Base-by-base conservation (phyloP, 208 protist species). In the Kentomonas sorsogonicus region DNA sequence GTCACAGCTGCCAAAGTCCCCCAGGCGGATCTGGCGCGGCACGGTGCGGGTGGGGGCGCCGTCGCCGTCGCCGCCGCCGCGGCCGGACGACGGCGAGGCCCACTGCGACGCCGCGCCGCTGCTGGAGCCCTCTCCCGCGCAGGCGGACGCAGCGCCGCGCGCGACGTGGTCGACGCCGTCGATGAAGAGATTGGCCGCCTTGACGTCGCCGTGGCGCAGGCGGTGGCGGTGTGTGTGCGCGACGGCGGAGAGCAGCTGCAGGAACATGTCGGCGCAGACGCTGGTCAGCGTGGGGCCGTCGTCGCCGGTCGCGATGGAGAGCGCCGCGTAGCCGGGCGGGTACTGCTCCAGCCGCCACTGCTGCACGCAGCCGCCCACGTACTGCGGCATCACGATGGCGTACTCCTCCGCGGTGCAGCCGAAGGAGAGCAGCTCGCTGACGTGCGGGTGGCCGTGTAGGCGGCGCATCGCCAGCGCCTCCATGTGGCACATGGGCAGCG, bases 1-100 rank as follows among this genome's bases (percentile, higher is more conserved):
- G 47, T 93, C 86, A 56, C 82, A 86, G 27, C 75, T 77, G 46
- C 86, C 86, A 62, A 93, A 89, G 70, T 93, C 86, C 53, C 79
- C 77, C 6, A 93, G 41, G 11, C 81, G 69, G 40, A 93, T 65
- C 22, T 60, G 54, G 36, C 48, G 45, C 13, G 83, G 82, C 54
- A 89, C 36, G 22, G 48, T 50, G 3, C 66, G 34, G 6, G 15
- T 38, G 31, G 18, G 27, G 3, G 38, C 9, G 7, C 15, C 46
- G 30, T 52, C 46, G 13, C 13, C 26, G 1, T 56, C 38, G 6
- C 44, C 18, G 6, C 20, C 16, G 3, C 4, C 2, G 15, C 13
- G 38, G 15, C 15, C 18, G 3, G 38, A 10, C n/a, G n/a, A n/a
- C n/a, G n/a, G n/a, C n/a, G n/a, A n/a, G n/a, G n/a, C n/a, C n/a